A percentile compares a stretch with the other conserved stretches of the same genome.
These are phyloP conservation scores for Cymodocea nodosa DNA, from an alignment of 116 monocot species.

Conservation along the genomic window DNA sequence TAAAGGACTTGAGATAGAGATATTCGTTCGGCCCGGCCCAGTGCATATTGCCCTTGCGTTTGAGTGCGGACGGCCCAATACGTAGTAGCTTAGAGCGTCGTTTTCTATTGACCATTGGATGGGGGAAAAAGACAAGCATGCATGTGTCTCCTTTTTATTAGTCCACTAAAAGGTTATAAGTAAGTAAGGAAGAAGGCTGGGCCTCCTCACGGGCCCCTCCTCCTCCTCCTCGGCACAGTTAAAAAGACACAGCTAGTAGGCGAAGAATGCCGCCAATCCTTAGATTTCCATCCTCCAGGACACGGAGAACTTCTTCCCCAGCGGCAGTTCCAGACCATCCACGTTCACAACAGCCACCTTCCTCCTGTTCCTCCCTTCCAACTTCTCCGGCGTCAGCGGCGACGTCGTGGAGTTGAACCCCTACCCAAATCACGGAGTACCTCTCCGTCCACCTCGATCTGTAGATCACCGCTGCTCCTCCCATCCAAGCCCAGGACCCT, in stretches of 20 bases:
- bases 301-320: constrained; percentile 83
- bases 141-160: too few species aligned
- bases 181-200: neutral
- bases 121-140: too few species aligned
- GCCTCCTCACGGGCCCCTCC: too few species aligned
- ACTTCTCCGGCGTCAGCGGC: constrained; percentile 7
- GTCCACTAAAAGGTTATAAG: too few species aligned
- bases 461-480: constrained; percentile 15
- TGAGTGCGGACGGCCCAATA: too few species aligned
- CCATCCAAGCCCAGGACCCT: constrained; percentile 54
- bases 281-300: constrained; percentile 60
- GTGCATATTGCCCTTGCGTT: too few species aligned
- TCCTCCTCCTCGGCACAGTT: too few species aligned
- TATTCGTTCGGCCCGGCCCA: too few species aligned
- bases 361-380: constrained; percentile 35
- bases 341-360: constrained; percentile 51
- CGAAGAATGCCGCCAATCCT: neutral
- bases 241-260: too few species aligned
- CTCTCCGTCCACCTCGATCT: constrained; percentile 48
- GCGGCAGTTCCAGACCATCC: constrained; percentile 44
- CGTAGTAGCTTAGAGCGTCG: too few species aligned
- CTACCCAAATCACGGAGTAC: constrained; percentile 9
- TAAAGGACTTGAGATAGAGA: too few species aligned
- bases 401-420: constrained; percentile 10
- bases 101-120: too few species aligned